These are phyloP conservation scores for Tilletiaria anomala DNA, from an alignment of 1,284 basidiomycete species.

Conservation along the genomic window DNA sequence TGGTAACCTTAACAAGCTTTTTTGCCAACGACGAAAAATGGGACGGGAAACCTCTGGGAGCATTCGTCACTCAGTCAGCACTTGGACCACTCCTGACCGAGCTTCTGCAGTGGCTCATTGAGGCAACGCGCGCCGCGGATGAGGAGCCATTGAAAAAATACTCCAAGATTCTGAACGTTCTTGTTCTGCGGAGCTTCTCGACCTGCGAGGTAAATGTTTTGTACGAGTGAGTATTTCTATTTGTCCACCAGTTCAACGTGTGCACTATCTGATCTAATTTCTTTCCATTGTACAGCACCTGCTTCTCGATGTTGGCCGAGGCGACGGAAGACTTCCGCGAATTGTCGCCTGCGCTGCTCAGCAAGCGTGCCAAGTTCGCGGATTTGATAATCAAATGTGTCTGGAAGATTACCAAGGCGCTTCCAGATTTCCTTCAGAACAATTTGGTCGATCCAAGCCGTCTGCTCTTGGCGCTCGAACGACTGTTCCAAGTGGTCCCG, in stretches of 20 bases:
- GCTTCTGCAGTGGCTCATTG: slow-evolving; percentile 73
- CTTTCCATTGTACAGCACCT: slow-evolving; percentile 44
- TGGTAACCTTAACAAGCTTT: slow-evolving; percentile 17
- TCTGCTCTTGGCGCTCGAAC: slow-evolving; percentile 82
- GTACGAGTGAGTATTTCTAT: slow-evolving; percentile 56
- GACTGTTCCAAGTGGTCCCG: slow-evolving; percentile 80
- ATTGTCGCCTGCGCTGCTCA: slow-evolving; percentile 32
- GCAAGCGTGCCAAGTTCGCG: slow-evolving; percentile 59
- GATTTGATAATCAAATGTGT: slow-evolving; percentile 95
- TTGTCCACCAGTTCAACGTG: background rate
- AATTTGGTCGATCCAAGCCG: slow-evolving; percentile 68
- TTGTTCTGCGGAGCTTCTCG: slow-evolving; percentile 80
- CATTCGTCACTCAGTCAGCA: slow-evolving; percentile 18
- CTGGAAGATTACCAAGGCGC: slow-evolving; percentile 91
- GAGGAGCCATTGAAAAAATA: slow-evolving; percentile 50
- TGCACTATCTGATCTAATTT: background rate
- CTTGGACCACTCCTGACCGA: slow-evolving; percentile 50
- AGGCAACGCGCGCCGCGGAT: slow-evolving; percentile 19
- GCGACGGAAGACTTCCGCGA: slow-evolving; percentile 72
- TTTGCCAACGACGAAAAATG: slow-evolving; percentile 21
- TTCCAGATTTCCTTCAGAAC: slow-evolving; percentile 76
- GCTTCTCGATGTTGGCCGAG: slow-evolving; percentile 69
- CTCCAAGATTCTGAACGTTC: slow-evolving; percentile 94
- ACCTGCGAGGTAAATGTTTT: slow-evolving; percentile 80
- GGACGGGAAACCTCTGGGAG: slow-evolving; percentile 20